These are phyloP conservation scores for Pelargonium cotyledonis DNA, from an alignment of 441 rosid species.

Conservation along the genomic window DNA sequence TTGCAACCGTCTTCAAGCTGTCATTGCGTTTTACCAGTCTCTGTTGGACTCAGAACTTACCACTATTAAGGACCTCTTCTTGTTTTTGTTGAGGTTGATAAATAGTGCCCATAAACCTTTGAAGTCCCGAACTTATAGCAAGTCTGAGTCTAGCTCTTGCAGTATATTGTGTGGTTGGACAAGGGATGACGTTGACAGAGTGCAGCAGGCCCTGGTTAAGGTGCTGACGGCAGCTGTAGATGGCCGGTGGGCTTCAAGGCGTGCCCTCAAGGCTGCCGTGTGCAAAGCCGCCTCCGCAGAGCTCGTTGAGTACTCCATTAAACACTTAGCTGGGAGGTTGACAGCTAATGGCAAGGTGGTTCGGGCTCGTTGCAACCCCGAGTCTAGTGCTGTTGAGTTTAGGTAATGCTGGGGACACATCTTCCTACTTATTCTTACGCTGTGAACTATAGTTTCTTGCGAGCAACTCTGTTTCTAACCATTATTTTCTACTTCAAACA, in stretches of 20 bases:
- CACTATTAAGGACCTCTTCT: constrained; percentile 50
- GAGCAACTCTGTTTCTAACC: neutral
- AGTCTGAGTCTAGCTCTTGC: constrained; percentile 1
- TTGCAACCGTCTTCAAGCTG: constrained; percentile 38
- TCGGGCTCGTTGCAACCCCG: constrained; percentile 32
- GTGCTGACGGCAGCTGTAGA: constrained; percentile 34
- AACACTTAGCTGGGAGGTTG: constrained; percentile 42
- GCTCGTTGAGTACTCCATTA: constrained; percentile 59
- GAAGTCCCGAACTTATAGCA: constrained; percentile 15
- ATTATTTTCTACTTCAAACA: constrained; percentile 18
- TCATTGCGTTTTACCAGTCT: constrained; percentile 45
- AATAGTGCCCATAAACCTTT: constrained; percentile 18
- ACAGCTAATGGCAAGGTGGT: constrained; percentile 38
- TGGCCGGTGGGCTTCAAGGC: constrained; percentile 45
- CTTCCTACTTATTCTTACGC: neutral
- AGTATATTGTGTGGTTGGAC: constrained; percentile 44
- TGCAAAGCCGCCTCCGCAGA: constrained; percentile 45
- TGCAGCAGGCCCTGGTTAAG: constrained; percentile 44
- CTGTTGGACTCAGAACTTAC: constrained; percentile 39
- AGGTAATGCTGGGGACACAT: constrained; percentile 32
- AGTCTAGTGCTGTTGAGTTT: constrained; percentile 45
- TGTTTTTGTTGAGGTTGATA: constrained; percentile 40
- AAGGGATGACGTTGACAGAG: constrained; percentile 40
- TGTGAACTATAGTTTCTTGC: too few relatives aligned
- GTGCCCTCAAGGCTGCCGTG: constrained; percentile 48